Evolutionary conservation across 805 yeast species (phyloP), one percentile per base, ranked within the genome.

Genomic region (Lipomyces mesembrius): DNA sequence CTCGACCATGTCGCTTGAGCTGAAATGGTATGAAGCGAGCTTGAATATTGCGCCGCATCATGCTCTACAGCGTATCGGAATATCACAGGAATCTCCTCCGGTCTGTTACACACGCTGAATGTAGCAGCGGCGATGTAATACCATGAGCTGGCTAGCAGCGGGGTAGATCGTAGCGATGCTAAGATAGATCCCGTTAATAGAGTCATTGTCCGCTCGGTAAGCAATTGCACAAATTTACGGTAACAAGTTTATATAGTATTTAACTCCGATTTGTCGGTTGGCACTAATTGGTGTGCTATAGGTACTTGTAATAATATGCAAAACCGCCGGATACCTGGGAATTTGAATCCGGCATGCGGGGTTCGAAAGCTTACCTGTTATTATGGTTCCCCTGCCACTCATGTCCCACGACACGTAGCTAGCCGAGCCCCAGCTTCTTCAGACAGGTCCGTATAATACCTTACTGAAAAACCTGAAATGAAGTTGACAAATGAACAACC

Each of bases 91-190:
- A 92, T 85, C 69, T 90, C 97, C 60, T 88, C 85, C 0, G 97
- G 96, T 67, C 84, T 85, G 74, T 93, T 93, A 73, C 94, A 88
- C 5, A 88, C 92, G 1, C 94, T 85, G 59, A 92, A 82, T 9
- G 96, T 85, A 0, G 94, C 90, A 8, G 95, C 90, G 0, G 97
- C 94, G 25, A 92, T 79, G 51, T 87, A 79, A 75, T 88, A 90
- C 97, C 97, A 93, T 20, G 66, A 61, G 5, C n/a, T 7, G 8
- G 64, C 49, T 7, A 67, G 62, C 51, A 61, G 39, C 6, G 71
- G 71, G 14, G 71, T 61, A 14, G 66, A 51, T 12, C 68, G 49
- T 8, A 67, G 54, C 1, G 67, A 52, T 5, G 71, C 46, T 20
- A 67, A 61, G 7, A 65, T 20, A 11, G 68, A 49, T 5, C 55